Evolutionary conservation across 768 basidiomycete species (phyloP).

Genomic region (Tulasnella sp.): DNA sequence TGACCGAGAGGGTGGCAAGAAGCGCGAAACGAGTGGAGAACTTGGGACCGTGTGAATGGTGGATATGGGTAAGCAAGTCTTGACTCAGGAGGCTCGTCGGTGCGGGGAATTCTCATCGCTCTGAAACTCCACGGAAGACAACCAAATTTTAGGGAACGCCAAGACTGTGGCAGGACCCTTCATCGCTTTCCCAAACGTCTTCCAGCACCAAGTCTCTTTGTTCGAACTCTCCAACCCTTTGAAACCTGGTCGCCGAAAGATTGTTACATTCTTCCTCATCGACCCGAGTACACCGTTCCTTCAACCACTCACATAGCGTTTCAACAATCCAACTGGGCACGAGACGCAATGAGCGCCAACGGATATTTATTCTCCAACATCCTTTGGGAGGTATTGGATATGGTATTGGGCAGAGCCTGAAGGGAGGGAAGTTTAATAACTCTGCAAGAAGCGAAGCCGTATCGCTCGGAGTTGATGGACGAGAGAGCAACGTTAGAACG

Average conservation of each 20-base stretch:
- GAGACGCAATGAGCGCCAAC: slow-evolving; percentile 42
- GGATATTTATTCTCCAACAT: slow-evolving; percentile 15
- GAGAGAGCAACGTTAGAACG: background rate
- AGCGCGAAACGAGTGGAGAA: too few relatives aligned
- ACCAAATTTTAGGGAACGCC: slow-evolving; percentile 51
- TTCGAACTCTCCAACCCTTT: slow-evolving; percentile 50
- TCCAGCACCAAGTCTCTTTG: slow-evolving; percentile 52
- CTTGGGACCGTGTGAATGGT: too few relatives aligned
- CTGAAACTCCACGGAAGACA: background rate
- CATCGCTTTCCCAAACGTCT: slow-evolving; percentile 61
- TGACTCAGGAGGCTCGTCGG: slow-evolving; percentile 55
- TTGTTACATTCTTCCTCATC: slow-evolving; percentile 55
- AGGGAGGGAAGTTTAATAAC: slow-evolving; percentile 15
- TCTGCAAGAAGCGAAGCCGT: slow-evolving; percentile 23
- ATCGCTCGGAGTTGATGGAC: slow-evolving; percentile 27
- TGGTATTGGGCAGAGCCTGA: background rate
- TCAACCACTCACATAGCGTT: slow-evolving; percentile 54
- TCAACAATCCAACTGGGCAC: slow-evolving; percentile 56
- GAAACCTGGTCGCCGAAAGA: slow-evolving; percentile 50
- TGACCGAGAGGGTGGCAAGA: too few relatives aligned
- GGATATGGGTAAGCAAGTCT: slow-evolving; percentile 44
- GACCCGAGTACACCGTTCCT: slow-evolving; percentile 47
- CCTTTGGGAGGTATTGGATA: slow-evolving; percentile 13
- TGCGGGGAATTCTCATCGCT: background rate
- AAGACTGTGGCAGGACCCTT: slow-evolving; percentile 47